Evolutionary conservation across 805 yeast species (phyloP), one percentile per base, ranked within the genome.

Genomic region (Yamadazyma olivae): DNA sequence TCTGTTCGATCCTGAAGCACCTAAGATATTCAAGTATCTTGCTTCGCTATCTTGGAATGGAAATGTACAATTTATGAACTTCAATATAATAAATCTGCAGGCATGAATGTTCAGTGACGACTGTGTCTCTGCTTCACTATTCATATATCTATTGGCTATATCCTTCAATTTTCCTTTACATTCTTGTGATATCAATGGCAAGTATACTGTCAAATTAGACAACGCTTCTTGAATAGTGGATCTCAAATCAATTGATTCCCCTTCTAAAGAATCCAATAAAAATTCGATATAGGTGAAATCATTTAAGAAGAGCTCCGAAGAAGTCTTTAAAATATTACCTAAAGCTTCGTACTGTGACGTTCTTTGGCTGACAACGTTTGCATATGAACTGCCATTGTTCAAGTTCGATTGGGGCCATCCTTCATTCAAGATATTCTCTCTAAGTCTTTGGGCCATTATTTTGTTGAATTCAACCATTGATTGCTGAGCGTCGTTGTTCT

Each of bases 331-430:
- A 6, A 90, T 66, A 15, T 77, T 71, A 2, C 95, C 93, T 17
- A 90, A 56, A 0, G 95, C 81, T 53, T 86, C 95, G 51, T 87
- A 90, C 46, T 84, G 87, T 25, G 70, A 58, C 48, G 74, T 71
- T 46, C 93, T 70, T 45, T 76, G 81, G 4, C 58, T 46, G 2
- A 75, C 29, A 10, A 56, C 48, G 1, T 51, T 41, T 2, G 67
- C 48, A 29, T 59, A 64, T 35, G 64, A 61, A 12, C 64, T 61
- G 9, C 67, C 63, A 2, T 61, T 64, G 2, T 56, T 40, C 1
- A 44, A 20, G 26, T 57, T 67, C 30, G 70, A 45, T 39, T 55
- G 62, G 5, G 84, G 84, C 84, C 83, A 79, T 3, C 84, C 84
- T 37, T 75, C 81, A 15, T 69, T 56, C 35, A 70, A 57, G 2